Conservation (phyloP, 257 asterid species). For the Penstemon barbatus region DNA sequence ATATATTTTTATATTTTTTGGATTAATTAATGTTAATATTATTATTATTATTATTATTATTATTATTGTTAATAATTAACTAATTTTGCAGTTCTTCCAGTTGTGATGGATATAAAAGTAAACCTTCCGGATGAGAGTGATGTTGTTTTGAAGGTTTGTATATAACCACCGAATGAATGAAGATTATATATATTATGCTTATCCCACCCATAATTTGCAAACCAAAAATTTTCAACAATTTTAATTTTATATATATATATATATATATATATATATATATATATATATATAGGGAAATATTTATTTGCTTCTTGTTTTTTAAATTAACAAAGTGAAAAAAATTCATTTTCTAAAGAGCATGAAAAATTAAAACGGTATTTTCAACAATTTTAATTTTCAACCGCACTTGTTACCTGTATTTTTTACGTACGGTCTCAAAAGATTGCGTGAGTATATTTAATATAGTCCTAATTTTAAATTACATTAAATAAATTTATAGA, state of each 20-base stretch:
- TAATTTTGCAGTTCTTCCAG: conserved; percentile 80
- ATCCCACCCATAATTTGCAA: too few relatives aligned
- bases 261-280: too few relatives aligned
- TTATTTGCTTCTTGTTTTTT: too few relatives aligned
- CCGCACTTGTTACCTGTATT: background rate
- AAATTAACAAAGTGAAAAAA: too few relatives aligned
- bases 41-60: background rate
- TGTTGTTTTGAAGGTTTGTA: conserved; percentile 76
- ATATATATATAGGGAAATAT: too few relatives aligned
- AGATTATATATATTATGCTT: too few relatives aligned
- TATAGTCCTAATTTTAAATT: background rate
- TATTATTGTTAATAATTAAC: background rate
- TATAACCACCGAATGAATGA: too few relatives aligned
- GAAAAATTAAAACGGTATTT: too few relatives aligned
- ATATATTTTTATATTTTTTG: background rate
- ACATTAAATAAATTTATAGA: background rate
- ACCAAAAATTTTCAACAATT: too few relatives aligned
- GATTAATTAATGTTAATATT: background rate
- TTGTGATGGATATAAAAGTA: conserved; percentile 76
- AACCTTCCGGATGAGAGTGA: conserved; percentile 82
- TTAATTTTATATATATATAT: too few relatives aligned
- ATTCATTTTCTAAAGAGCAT: too few relatives aligned
- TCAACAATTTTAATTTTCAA: too few relatives aligned
- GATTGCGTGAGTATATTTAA: background rate
- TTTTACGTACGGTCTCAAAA: background rate